Base-by-base conservation (phyloP, 306 rosid genomes). In the barrel medic (Medicago truncatula) region DNA sequence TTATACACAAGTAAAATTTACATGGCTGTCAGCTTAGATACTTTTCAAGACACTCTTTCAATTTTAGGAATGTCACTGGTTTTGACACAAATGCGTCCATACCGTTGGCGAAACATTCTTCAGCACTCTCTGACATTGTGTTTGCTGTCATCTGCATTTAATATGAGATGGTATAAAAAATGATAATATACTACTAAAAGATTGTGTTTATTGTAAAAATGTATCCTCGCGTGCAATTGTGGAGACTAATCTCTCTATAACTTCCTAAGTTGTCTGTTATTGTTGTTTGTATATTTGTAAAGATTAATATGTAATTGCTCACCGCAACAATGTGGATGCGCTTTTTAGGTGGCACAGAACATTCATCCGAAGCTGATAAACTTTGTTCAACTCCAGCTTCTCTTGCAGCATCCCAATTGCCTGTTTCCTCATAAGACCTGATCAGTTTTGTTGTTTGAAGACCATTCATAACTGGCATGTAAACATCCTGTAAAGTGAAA, bases 391-490 rank as follows among this genome's bases (percentile, higher is more conserved):
- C 67, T 77, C 97, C 97, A 77, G 88, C 93, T 73, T 80, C 63
- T 75, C 67, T 82, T 39, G 97, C 92, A 7, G 89, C 98, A 36
- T 90, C 93, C 99, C 97, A 96, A 49, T 54, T 89, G 38, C 98
- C 98, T 0, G 91, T 88, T 86, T 92, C 92, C 88, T 96, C 99
- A 6, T 78, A 96, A 21, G 92, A 89, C 13, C 98, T 95, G 70
- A 96, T 96, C 77, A 96, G 47, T 85, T 85, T 89, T 20, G 99
- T 96, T 70, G 98, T 89, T 84, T 92, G 86, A 65, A 90, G 96
- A 41, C 99, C 99, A 80, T 92, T 89, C 99, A 96, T 92, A 70
- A 89, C 83, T 36, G 98, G 99, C 99, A 96, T 96, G 79, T 67
- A 86, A 28, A 92, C 96, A 88, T 96, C 99, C 97, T 96, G 85